Evolutionary conservation across 257 asterid species (phyloP).

Genomic region (Solanum paucissectum): DNA sequence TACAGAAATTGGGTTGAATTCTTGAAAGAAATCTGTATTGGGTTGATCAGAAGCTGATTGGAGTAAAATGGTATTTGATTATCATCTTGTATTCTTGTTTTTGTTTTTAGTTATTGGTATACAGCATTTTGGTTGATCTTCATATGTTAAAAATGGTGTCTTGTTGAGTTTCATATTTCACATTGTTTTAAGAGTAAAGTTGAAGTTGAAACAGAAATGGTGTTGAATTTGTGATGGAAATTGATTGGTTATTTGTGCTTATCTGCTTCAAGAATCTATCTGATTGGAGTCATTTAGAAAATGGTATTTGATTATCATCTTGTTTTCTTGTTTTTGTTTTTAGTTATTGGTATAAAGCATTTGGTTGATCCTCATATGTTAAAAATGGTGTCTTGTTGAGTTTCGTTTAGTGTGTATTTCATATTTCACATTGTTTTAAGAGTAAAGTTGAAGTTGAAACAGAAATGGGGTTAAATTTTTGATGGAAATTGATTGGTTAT

Average conservation of each 20-base stretch:
- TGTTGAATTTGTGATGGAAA: not conserved
- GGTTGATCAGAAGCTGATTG: not conserved
- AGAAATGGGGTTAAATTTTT: not conserved
- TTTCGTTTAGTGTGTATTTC: not conserved
- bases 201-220: not conserved
- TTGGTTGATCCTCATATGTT: not conserved
- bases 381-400: not conserved
- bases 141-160: not conserved
- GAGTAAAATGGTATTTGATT: not conserved
- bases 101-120: not conserved
- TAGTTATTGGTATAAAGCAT: not conserved
- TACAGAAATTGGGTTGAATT: not conserved
- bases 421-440: not conserved
- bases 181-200: not conserved
- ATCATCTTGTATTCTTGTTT: not conserved
- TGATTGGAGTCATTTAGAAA: not conserved
- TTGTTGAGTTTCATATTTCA: not conserved
- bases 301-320: not conserved
- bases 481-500: not conserved
- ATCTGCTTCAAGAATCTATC: not conserved
- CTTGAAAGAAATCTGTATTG: not conserved
- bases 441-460: not conserved
- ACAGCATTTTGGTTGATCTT: not conserved
- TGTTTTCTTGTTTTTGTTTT: not conserved
- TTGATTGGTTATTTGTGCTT: not conserved